Conservation (phyloP, 2,329 filamentous ascomycete genomes). For the Penicillium brevicompactum region DNA sequence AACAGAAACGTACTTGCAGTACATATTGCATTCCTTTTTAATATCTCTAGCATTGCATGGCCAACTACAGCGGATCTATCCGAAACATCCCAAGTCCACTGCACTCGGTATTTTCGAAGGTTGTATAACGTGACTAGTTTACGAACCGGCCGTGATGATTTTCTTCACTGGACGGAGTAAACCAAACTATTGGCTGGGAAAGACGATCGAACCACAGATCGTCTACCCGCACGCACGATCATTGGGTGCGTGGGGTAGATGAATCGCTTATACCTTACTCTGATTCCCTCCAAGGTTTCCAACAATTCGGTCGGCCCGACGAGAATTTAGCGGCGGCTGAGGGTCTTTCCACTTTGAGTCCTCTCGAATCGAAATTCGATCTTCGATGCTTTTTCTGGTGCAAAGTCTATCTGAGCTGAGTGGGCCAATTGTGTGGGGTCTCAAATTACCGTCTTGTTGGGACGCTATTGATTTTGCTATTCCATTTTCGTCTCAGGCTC, state of each 20-base stretch:
- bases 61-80: constrained; percentile 13
- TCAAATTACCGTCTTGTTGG: background rate
- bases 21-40: background rate
- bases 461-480: constrained; percentile 2
- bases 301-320: background rate
- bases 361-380: background rate
- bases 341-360: background rate
- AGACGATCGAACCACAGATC: background rate
- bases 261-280: background rate
- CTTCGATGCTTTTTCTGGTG: background rate
- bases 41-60: background rate
- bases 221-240: background rate
- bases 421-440: constrained; percentile 2
- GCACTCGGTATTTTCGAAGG: background rate
- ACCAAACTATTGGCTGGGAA: background rate
- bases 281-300: background rate
- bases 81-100: constrained; percentile 1
- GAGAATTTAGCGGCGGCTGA: constrained; percentile 16
- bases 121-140: background rate
- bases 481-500: background rate
- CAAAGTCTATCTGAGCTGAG: constrained; percentile 17
- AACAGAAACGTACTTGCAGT: constrained; percentile 4
- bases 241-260: background rate
- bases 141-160: background rate
- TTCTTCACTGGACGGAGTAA: background rate